Evolutionary conservation across 495 filamentous ascomycete species (phyloP), one percentile per base, ranked within the genome.

Genomic region (Podospora comata): DNA sequence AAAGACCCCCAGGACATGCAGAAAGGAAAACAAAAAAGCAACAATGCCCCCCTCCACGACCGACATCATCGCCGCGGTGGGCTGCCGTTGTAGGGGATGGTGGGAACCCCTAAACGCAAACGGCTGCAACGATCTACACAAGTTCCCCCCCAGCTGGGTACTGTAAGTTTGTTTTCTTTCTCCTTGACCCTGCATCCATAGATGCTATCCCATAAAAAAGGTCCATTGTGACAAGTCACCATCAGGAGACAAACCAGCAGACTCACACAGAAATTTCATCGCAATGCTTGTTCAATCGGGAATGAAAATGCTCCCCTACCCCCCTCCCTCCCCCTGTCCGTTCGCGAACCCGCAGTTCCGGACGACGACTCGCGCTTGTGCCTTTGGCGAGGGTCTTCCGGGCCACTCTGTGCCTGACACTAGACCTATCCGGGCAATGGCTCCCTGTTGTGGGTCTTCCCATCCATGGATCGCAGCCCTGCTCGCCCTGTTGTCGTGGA

Each of bases 361-460:
- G 27, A 64, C 23, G 32, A 58, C 54, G 19, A 68, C 48, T 18
- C 30, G 32, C 60, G 19, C 55, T 59, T 62, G 60, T 30, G 48
- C 6, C 48, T 64, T 23, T 63, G 66, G 60, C 66, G 60, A 63
- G 55, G 55, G 28, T 32, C 53, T 62, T 57, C 67, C 27, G 62
- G 34, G 56, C 62, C 67, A 56, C 67, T 69, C 65, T 57, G 67
- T 64, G 62, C 57, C 67, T 44, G 57, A 44, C 44, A 11, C 55
- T 68, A 68, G 26, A 23, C 67, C 62, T 54, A 15, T 68, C 32
- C 30, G 1, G 55, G 67, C 6, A 59, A 63, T 11, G 44, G 11
- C 60, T 18, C 55, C 61, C 62, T 58, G 55, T 59, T 19, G 48
- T 62, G 66, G 28, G 48, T 18, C 39, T 19, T 19, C 18, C 2